Percentiles rank a stretch among this genome's conserved stretches.
phyloP scores from a whole-genome alignment of 179 eudicot species.

The Spergularia azorica region DNA sequence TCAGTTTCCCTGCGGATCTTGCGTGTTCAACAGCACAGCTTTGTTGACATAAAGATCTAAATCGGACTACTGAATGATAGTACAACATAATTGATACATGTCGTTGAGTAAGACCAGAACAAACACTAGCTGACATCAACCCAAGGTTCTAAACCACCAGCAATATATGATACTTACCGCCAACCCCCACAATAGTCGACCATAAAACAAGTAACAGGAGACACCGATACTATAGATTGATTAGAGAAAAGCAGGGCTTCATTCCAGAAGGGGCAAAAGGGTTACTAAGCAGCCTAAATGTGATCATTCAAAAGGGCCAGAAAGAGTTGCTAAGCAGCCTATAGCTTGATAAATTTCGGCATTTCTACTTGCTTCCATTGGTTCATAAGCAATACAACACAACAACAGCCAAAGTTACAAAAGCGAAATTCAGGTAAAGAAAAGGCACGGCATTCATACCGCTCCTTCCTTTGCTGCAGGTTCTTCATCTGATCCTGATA shows the following conservation, averaged over 20 bases:
- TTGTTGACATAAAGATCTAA: too few species aligned
- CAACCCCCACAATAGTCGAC: neutral
- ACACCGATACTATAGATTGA: neutral
- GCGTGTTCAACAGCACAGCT: too few species aligned
- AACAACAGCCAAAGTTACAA: neutral
- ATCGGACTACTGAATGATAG: too few species aligned
- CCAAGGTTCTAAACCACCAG: conserved; percentile 1
- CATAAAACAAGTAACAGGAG: neutral
- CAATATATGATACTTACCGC: neutral
- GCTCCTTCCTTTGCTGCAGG: conserved; percentile 85
- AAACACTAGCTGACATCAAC: too few species aligned
- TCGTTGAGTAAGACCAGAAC: too few species aligned
- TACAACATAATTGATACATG: too few species aligned
- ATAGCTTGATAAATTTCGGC: neutral
- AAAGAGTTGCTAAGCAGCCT: neutral
- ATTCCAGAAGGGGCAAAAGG: neutral
- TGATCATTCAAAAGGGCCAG: too few species aligned
- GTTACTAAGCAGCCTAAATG: neutral
- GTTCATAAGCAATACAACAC: neutral
- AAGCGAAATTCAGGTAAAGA: neutral
- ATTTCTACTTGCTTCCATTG: neutral
- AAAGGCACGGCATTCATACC: conserved; percentile 33
- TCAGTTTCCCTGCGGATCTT: too few species aligned
- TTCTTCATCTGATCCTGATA: conserved; percentile 96
- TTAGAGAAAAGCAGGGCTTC: neutral